Evolutionary conservation across 2,329 filamentous ascomycete species (phyloP).

Genomic region (Rutstroemia sp.): DNA sequence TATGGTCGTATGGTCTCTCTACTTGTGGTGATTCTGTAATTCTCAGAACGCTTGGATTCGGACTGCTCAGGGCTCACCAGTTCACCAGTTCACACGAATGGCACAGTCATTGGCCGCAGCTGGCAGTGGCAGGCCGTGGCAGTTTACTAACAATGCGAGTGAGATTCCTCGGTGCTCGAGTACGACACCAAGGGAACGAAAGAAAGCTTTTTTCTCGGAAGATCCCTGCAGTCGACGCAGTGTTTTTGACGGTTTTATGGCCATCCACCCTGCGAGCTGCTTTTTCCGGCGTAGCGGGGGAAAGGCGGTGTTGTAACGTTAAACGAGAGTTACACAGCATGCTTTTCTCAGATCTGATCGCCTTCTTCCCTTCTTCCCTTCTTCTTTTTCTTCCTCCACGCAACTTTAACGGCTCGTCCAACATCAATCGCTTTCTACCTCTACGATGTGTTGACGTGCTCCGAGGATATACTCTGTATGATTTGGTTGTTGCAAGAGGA

Average conservation of each 20-base stretch:
- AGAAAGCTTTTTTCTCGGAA: no score
- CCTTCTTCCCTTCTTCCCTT: conserved; percentile 3
- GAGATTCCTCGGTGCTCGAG: not conserved
- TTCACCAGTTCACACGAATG: no score
- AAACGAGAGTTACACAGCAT: not conserved
- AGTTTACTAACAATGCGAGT: not conserved
- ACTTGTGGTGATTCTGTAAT: no score
- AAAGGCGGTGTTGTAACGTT: not conserved
- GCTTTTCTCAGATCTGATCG: not conserved
- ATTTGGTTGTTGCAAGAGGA: conserved; percentile 29
- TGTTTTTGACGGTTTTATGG: not conserved
- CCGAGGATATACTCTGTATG: conserved; percentile 13
- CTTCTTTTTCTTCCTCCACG: conserved; percentile 12
- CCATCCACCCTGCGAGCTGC: not conserved
- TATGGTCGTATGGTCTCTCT: no score
- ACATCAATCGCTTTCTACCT: conserved; percentile 19
- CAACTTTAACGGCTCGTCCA: conserved; percentile 27
- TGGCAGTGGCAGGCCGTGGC: no score
- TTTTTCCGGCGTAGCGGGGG: not conserved
- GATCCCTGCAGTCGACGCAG: no score
- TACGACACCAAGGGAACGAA: no score
- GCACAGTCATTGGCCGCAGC: no score
- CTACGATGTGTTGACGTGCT: conserved; percentile 26
- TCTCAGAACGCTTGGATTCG: no score
- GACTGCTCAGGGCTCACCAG: no score